Evolutionary conservation across 148 eudicot species (phyloP), one percentile per base, ranked within the genome.

Genomic region (Silene conica): DNA sequence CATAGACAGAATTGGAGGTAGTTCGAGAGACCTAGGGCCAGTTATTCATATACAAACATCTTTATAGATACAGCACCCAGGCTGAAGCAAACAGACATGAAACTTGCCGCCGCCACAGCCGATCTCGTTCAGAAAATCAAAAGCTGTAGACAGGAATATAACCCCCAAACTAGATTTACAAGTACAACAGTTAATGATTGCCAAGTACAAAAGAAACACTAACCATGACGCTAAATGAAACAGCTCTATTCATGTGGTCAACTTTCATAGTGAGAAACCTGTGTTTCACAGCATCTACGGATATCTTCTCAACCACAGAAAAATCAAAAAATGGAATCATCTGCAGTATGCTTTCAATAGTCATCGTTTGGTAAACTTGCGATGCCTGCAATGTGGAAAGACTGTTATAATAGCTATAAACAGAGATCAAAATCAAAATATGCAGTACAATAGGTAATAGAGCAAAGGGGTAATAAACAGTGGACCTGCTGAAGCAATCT

Each of bases 301-400:
- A 88, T 26, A 94, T 90, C 78, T 92, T 94, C 71, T 94, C 98
- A 68, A 91, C 89, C 21, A 73, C 79, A 52, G 90, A 72, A 74
- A 94, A 94, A 59, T 86, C 91, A 73, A 89, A 89, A 77, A 92
- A 94, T 10, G 98, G 93, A n/a, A 94, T 80, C 89, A 83, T 88
- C 82, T 69, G 77, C 6, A 97, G 85, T 70, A 94, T 76, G 77
- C 86, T 85, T 77, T 83, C 89, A 67, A 94, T 83, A 4, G 85
- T 88, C 86, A 92, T 90, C 10, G 96, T 83, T 74, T 88, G 96
- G 80, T 94, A 94, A 71, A 88, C 96, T 74, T 80, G 88, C 25
- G 98, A 88, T 38, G 91, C 97, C 98, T 94, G 90, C 45, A 86
- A 74, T 38, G 68, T 58, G 46, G 67, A 11, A 76, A 73, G 57